Percentiles rank a stretch among this genome's conserved stretches.
Conservation (phyloP, 345 rosid species). For the Leavenworthia alabamica region DNA sequence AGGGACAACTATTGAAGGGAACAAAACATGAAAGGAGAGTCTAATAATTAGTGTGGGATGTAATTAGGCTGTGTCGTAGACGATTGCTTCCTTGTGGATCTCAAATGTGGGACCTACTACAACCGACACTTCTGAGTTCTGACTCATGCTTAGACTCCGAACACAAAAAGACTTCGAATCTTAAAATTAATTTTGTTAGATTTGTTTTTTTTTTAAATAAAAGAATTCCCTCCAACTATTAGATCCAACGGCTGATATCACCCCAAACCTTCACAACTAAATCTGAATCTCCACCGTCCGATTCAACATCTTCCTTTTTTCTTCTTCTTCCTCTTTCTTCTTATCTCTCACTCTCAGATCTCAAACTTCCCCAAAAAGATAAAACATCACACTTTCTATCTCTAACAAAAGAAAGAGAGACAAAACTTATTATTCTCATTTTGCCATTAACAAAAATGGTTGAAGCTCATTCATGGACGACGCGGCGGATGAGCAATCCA, state of each 20-base stretch:
- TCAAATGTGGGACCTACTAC: conserved; percentile 31
- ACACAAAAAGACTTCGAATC: conserved; percentile 31
- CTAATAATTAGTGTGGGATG: background rate
- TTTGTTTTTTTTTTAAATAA: background rate
- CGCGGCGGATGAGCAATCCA: conserved; percentile 98
- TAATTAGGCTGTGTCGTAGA: conserved; percentile 22
- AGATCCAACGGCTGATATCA: conserved; percentile 43
- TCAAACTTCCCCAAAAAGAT: background rate
- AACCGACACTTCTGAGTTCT: conserved; percentile 40
- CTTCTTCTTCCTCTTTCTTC: background rate
- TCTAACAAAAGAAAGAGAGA: conserved; percentile 21
- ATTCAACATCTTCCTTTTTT: conserved; percentile 9
- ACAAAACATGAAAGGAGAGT: background rate
- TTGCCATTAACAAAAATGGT: conserved; percentile 46
- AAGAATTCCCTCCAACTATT: conserved; percentile 27
- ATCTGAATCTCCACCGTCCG: conserved; percentile 56
- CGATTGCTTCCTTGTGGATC: conserved; percentile 22
- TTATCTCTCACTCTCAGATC: conserved; percentile 41
- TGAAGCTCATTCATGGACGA: conserved; percentile 97
- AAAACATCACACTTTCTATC: background rate
- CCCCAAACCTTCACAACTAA: conserved; percentile 14
- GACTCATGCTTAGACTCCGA: conserved; percentile 27
- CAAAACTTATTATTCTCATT: conserved; percentile 5
- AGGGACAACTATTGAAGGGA: background rate
- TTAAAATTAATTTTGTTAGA: conserved; percentile 5